phyloP scores from a whole-genome alignment of 2,329 filamentous ascomycete species.

The Corinectria fuckeliana region DNA sequence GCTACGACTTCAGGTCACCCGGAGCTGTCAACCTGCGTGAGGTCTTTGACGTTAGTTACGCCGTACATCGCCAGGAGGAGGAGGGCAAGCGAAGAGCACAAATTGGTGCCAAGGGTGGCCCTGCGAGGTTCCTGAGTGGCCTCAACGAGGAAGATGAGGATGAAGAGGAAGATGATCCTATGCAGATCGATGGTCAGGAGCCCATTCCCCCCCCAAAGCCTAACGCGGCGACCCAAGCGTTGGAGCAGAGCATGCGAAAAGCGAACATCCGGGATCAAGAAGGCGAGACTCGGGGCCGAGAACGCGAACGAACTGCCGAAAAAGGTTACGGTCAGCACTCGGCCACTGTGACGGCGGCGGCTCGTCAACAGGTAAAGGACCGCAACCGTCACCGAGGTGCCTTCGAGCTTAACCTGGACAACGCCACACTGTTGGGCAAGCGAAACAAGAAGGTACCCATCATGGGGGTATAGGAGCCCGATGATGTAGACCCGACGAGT shows the following conservation, averaged over 20 bases:
- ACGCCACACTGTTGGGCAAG: conserved; percentile 85
- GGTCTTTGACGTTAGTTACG: conserved; percentile 98
- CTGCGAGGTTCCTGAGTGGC: conserved; percentile 60
- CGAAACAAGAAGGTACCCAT: conserved; percentile 61
- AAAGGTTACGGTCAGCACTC: conserved; percentile 91
- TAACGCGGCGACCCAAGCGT: conserved; percentile 64
- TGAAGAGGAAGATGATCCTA: conserved; percentile 55
- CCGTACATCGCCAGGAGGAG: conserved; percentile 95
- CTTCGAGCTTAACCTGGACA: conserved; percentile 92
- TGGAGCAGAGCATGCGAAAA: conserved; percentile 88
- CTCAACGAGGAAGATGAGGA: conserved; percentile 74
- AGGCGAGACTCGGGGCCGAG: conserved; percentile 41
- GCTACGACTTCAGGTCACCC: conserved; percentile 92
- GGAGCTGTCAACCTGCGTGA: conserved; percentile 95
- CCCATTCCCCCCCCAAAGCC: conserved; percentile 50
- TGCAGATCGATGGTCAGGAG: conserved; percentile 67
- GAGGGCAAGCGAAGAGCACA: conserved; percentile 92
- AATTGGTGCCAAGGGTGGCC: conserved; percentile 73
- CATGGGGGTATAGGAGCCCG: conserved; percentile 45
- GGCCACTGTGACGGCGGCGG: conserved; percentile 81
- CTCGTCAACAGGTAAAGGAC: conserved; percentile 77
- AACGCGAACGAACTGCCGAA: conserved; percentile 47
- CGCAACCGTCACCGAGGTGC: conserved; percentile 74
- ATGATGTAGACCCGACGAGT: conserved; percentile 11
- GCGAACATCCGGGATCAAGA: conserved; percentile 71